A percentile compares a stretch with the other conserved stretches of the same genome.
These are phyloP conservation scores for Alternaria infectoria DNA, from an alignment of 2,329 filamentous ascomycete genomes.

Conservation along the genomic window DNA sequence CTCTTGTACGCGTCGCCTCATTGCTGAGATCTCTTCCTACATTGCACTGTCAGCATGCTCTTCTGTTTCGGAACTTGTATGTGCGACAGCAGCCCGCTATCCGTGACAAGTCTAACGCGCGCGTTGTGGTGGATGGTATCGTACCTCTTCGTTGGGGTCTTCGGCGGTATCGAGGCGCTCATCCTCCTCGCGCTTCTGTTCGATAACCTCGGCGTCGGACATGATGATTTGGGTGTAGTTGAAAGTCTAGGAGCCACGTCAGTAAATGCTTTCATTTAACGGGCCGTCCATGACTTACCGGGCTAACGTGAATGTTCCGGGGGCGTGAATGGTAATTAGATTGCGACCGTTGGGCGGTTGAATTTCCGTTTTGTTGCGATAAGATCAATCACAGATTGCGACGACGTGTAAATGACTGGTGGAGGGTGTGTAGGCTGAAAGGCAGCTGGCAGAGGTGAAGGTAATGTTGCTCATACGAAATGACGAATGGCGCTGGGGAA, in stretches of 20 bases:
- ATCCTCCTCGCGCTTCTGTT: slow-evolving; percentile 40
- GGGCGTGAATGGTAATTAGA: slow-evolving; percentile 5
- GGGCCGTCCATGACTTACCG: slow-evolving; percentile 14
- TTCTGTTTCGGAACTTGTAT: not conserved
- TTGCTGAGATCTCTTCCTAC: slow-evolving; percentile 55
- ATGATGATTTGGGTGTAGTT: slow-evolving; percentile 17
- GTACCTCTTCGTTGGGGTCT: slow-evolving; percentile 46
- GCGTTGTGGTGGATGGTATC: slow-evolving; percentile 1
- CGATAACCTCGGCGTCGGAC: slow-evolving; percentile 37
- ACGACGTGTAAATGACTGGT: slow-evolving; percentile 8
- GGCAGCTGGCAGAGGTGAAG: slow-evolving; percentile 17
- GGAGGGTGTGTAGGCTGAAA: slow-evolving; percentile 13
- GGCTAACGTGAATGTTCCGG: slow-evolving; percentile 14
- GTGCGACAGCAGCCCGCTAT: not conserved
- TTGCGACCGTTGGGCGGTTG: not conserved
- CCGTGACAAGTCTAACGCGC: not conserved
- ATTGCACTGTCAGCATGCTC: slow-evolving; percentile 10
- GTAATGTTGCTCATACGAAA: slow-evolving; percentile 23
- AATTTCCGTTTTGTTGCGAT: not conserved
- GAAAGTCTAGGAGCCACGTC: not conserved
- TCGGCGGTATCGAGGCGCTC: slow-evolving; percentile 44
- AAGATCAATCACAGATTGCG: slow-evolving; percentile 11
- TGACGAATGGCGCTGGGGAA: slow-evolving; percentile 25
- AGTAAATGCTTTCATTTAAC: not conserved
- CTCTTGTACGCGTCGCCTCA: slow-evolving; percentile 61